Evolutionary conservation across 768 basidiomycete species (phyloP), one percentile per base, ranked within the genome.

Genomic region (Russula compacta): DNA sequence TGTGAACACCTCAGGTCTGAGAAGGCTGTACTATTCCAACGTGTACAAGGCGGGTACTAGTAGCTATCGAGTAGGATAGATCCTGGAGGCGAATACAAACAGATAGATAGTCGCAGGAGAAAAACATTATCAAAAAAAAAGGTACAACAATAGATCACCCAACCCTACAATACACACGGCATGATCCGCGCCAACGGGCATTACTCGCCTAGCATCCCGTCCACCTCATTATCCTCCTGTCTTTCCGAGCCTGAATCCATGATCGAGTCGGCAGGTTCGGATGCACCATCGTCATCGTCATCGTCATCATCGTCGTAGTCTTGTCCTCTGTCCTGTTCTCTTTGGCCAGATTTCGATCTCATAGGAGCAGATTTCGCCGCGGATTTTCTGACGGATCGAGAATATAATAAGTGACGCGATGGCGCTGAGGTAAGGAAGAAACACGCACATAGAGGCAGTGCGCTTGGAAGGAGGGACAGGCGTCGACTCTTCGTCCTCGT

Each of bases 221-320:
- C 65, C 38, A 66, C 65, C 56, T 66, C 65, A 1, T 49, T 53
- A 35, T 64, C 63, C 43, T 64, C 65, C 21, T 61, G 63, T 8
- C 56, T 47, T 43, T 54, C 61, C 15, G 56, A 48, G 14, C 56
- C 63, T 4, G 65, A 66, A 47, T 61, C 65, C 17, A 66, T 55
- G 56, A 64, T 66, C n/a, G 65, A 66, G 52, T 66, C 65, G 8
- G 55, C 54, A 19, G 64, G 58, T 49, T 59, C 56, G 11, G 51
- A 53, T 11, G 33, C 59, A 0, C 21, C 33, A 2, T 56, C 59
- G 0, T 21, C 40, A 7, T 56, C 59, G 0, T 21, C 40, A 7
- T 48, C 53, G 9, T 46, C 40, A 4, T 48, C 51, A 2, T 49
- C 40, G 6, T 48, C 52, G 4, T 55, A 11, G 2, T 40, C 38